A percentile compares a stretch with the other conserved stretches of the same genome.
These are phyloP conservation scores for Chaetothyriales sp. DNA, from an alignment of 2,329 filamentous ascomycete genomes.

Conservation along the genomic window DNA sequence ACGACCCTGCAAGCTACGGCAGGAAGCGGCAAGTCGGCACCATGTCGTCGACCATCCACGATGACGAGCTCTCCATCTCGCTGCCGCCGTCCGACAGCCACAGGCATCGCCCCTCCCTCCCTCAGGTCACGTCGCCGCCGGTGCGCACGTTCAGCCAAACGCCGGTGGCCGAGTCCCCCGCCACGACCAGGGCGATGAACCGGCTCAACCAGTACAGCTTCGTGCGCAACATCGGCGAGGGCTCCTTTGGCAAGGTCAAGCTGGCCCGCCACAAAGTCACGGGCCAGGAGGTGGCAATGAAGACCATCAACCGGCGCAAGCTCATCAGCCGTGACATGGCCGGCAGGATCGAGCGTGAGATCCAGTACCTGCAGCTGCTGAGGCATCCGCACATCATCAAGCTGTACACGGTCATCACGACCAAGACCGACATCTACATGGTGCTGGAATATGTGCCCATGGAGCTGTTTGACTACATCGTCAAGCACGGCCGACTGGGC, in stretches of 20 bases:
- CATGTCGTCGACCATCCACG: slow-evolving; percentile 26
- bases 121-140: slow-evolving; percentile 15
- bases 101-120: slow-evolving; percentile 17
- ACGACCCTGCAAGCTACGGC: background rate
- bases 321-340: slow-evolving; percentile 96
- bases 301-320: slow-evolving; percentile 94
- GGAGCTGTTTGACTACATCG: slow-evolving; percentile 96
- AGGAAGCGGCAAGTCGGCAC: slow-evolving; percentile 1
- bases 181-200: slow-evolving; percentile 51
- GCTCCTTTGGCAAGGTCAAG: slow-evolving; percentile 97
- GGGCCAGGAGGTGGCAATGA: slow-evolving; percentile 88
- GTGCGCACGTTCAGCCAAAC: slow-evolving; percentile 8
- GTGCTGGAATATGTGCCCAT: slow-evolving; percentile 94
- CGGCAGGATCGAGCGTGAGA: slow-evolving; percentile 90
- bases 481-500: slow-evolving; percentile 80
- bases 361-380: slow-evolving; percentile 90
- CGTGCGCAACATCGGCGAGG: slow-evolving; percentile 81
- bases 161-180: slow-evolving; percentile 28
- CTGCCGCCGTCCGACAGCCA: slow-evolving; percentile 19
- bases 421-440: slow-evolving; percentile 91
- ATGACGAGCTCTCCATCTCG: slow-evolving; percentile 27
- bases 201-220: slow-evolving; percentile 86
- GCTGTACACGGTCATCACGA: slow-evolving; percentile 96
- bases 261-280: slow-evolving; percentile 84
- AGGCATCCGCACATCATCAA: slow-evolving; percentile 99